Evolutionary conservation across 331 rosid genomes (phyloP).

Genomic region (Quercus lobata): DNA sequence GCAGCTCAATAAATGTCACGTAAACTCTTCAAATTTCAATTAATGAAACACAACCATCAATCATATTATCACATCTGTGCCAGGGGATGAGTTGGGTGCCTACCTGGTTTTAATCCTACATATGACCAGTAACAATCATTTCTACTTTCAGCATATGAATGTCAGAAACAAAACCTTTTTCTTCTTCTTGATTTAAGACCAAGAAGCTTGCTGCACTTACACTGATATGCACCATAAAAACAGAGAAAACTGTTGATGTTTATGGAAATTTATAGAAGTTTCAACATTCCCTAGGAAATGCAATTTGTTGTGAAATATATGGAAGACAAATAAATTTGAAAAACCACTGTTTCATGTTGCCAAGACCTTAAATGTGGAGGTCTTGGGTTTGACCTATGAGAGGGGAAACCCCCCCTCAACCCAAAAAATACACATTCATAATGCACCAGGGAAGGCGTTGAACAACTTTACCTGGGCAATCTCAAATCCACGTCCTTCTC

Average conservation of each 20-base stretch:
- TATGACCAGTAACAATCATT: not conserved
- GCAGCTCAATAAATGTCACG: not conserved
- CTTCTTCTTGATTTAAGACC: not conserved
- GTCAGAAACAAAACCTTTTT: not conserved
- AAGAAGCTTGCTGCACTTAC: not conserved
- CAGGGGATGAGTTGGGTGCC: no score
- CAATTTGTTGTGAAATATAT: not conserved
- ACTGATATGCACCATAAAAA: not conserved
- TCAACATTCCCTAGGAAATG: not conserved
- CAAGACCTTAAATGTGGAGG: not conserved
- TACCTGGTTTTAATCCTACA: no score
- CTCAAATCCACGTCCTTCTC: conserved; percentile 98
- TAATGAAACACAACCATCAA: not conserved
- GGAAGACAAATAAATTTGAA: not conserved
- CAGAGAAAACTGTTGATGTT: not conserved
- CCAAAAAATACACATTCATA: not conserved
- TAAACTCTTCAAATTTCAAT: not conserved
- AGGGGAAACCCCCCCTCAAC: not conserved
- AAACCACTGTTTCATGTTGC: no score
- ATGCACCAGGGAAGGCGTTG: not conserved
- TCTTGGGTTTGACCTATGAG: not conserved
- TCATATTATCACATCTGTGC: not conserved
- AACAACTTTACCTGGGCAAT: conserved; percentile 75
- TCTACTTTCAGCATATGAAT: not conserved
- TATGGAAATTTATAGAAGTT: not conserved